These are phyloP conservation scores for Plenodomus lindquistii DNA, from an alignment of 2,329 filamentous ascomycete species.

Conservation along the genomic window DNA sequence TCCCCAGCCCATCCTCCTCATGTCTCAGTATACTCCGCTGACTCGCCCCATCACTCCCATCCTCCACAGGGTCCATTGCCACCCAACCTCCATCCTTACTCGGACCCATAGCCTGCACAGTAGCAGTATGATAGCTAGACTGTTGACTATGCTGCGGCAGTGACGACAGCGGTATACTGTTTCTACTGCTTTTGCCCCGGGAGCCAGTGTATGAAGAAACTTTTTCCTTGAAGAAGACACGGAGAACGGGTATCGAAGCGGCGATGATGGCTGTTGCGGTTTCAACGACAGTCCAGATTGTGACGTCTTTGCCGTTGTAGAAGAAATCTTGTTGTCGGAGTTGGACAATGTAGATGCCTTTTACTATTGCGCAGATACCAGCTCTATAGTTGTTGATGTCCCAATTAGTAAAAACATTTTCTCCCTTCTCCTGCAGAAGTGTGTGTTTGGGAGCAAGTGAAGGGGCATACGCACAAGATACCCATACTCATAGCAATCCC, in stretches of 20 bases:
- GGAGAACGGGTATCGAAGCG: conserved; percentile 34
- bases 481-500: conserved; percentile 38
- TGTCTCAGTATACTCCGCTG: conserved; percentile 7
- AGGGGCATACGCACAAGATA: conserved; percentile 16
- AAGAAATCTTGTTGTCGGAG: conserved; percentile 30
- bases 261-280: conserved; percentile 35
- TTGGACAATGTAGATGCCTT: conserved; percentile 30
- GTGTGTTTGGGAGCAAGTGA: background rate
- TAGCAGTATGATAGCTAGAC: conserved; percentile 3
- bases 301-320: conserved; percentile 35
- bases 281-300: conserved; percentile 36
- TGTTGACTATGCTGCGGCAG: conserved; percentile 3
- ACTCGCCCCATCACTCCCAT: conserved; percentile 1
- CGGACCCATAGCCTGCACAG: background rate
- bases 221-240: conserved; percentile 37
- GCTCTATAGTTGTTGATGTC: conserved; percentile 11
- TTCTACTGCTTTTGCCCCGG: background rate
- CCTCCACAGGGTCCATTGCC: background rate
- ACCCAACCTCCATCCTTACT: conserved; percentile 4
- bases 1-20: conserved; percentile 2
- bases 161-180: conserved; percentile 5
- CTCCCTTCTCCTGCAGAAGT: too few species aligned
- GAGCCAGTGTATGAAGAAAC: conserved; percentile 8
- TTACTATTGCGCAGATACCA: conserved; percentile 32
- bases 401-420: background rate